These are phyloP conservation scores for Colletotrichum sp. DNA, from an alignment of 2,329 filamentous ascomycete genomes.

Conservation along the genomic window DNA sequence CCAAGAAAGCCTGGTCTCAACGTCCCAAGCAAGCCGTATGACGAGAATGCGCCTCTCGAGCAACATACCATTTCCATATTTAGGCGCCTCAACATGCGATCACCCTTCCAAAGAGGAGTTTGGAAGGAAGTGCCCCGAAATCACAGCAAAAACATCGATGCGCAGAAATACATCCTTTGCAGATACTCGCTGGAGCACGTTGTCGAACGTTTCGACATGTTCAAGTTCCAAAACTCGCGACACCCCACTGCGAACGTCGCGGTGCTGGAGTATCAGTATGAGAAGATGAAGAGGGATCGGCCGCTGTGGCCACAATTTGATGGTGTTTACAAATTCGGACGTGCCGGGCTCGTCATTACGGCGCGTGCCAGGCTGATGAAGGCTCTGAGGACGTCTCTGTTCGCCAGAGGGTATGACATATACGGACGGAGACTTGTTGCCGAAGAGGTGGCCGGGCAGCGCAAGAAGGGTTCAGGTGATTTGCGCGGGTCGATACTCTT, in stretches of 20 bases:
- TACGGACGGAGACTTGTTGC: background rate
- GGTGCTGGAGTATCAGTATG: background rate
- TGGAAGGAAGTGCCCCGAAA: background rate
- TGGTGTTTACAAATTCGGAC: background rate
- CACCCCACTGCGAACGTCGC: background rate
- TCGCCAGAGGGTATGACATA: background rate
- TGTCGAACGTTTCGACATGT: background rate
- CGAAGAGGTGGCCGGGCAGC: background rate
- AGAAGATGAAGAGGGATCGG: background rate
- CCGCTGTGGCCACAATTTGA: background rate
- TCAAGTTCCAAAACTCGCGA: background rate
- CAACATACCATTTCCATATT: background rate
- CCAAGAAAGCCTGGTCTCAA: background rate
- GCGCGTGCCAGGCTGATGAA: background rate
- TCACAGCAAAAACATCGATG: background rate
- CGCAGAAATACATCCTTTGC: background rate
- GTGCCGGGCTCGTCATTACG: background rate
- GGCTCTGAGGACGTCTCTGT: background rate
- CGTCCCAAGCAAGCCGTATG: background rate
- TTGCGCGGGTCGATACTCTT: background rate
- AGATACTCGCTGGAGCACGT: background rate
- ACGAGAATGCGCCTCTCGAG: background rate
- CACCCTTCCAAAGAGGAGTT: background rate
- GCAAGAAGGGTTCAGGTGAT: background rate
- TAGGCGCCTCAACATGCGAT: background rate